phyloP scores from a whole-genome alignment of 2,329 filamentous ascomycete genomes.

The Fusarium zealandicum region DNA sequence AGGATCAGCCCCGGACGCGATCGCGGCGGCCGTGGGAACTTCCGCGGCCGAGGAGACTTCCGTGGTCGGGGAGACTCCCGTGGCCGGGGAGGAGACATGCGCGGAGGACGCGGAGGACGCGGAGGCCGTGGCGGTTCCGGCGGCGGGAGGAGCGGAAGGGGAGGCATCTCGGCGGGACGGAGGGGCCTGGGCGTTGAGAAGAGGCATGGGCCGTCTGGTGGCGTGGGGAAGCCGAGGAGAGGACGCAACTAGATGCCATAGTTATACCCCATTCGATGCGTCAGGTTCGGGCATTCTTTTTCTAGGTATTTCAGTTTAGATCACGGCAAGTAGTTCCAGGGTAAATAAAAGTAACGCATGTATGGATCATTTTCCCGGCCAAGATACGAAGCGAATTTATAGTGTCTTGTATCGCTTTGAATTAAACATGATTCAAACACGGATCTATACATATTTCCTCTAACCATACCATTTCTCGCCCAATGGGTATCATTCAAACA shows the following conservation, averaged over 20 bases:
- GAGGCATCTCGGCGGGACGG: slow-evolving; percentile 55
- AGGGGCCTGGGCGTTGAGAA: slow-evolving; percentile 61
- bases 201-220: slow-evolving; percentile 51
- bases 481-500: slow-evolving; percentile 37
- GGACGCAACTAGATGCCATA: slow-evolving; percentile 43
- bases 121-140: slow-evolving; percentile 47
- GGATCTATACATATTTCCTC: neutral
- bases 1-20: slow-evolving; percentile 52
- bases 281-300: slow-evolving; percentile 38
- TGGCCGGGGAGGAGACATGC: slow-evolving; percentile 49
- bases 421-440: neutral
- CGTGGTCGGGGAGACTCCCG: slow-evolving; percentile 47
- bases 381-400: neutral
- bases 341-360: slow-evolving; percentile 31
- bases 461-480: slow-evolving; percentile 24
- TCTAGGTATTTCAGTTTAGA: slow-evolving; percentile 26
- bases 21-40: slow-evolving; percentile 46
- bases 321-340: slow-evolving; percentile 23
- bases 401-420: neutral
- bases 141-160: slow-evolving; percentile 54
- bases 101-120: slow-evolving; percentile 49
- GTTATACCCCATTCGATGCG: slow-evolving; percentile 41
- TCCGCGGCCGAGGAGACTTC: slow-evolving; percentile 42
- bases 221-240: slow-evolving; percentile 53
- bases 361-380: neutral